Evolutionary conservation across 2,329 filamentous ascomycete genomes (phyloP).

Genomic region (Fonsecaea multimorphosa): DNA sequence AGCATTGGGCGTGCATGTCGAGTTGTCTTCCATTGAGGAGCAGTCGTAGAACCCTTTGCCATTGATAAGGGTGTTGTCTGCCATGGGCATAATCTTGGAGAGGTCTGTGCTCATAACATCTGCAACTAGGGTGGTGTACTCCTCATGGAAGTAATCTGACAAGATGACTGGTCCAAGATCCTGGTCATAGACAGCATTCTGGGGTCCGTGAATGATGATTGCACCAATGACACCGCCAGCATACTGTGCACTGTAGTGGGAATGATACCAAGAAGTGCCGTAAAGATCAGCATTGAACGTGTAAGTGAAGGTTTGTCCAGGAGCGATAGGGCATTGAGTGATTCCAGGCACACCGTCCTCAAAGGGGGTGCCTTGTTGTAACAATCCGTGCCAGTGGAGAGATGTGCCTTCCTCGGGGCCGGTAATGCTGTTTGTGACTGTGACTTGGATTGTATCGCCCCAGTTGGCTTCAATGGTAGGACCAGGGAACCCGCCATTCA

Average conservation of each 20-base stretch:
- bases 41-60: constrained; percentile 40
- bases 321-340: constrained; percentile 50
- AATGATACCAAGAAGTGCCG: constrained; percentile 49
- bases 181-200: constrained; percentile 33
- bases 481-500: constrained; percentile 71
- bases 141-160: constrained; percentile 37
- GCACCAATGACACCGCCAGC: constrained; percentile 41
- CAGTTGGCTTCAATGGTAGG: constrained; percentile 56
- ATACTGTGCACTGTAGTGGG: constrained; percentile 43
- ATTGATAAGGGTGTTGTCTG: constrained; percentile 39
- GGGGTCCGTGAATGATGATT: constrained; percentile 40
- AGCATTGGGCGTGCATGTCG: constrained; percentile 33
- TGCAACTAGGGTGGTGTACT: constrained; percentile 33
- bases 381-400: constrained; percentile 52
- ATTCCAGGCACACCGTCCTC: constrained; percentile 60
- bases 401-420: constrained; percentile 45
- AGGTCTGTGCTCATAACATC: constrained; percentile 32
- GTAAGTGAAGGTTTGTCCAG: constrained; percentile 50
- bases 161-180: constrained; percentile 38
- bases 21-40: constrained; percentile 22
- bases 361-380: constrained; percentile 47
- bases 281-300: constrained; percentile 44
- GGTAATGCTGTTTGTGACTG: constrained; percentile 45
- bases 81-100: constrained; percentile 26
- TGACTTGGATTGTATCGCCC: constrained; percentile 42